Percentiles rank a stretch among this genome's conserved stretches.
Evolutionary conservation across 306 rosid genomes (phyloP).

Genomic region (Fagus sylvatica): DNA sequence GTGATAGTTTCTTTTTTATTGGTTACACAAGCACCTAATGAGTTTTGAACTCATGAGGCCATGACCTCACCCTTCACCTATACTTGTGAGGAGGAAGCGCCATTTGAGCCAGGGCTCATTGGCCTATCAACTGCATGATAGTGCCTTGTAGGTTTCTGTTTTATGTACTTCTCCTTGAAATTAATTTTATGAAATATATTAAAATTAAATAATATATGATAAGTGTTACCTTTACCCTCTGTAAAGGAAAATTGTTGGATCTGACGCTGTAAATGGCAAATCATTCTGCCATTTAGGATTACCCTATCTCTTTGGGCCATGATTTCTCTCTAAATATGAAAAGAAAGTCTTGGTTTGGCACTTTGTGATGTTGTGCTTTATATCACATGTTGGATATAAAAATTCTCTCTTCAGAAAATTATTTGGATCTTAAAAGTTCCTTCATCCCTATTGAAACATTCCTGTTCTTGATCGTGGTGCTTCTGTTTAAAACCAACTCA

Average conservation of each 20-base stretch:
- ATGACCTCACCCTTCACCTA: no score
- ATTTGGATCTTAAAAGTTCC: background rate
- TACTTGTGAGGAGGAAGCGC: no score
- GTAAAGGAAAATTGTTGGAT: background rate
- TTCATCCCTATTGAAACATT: background rate
- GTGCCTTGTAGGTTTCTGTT: background rate
- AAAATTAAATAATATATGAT: background rate
- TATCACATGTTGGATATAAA: background rate
- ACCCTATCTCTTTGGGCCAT: no score
- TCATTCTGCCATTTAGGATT: background rate
- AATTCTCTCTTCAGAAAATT: background rate
- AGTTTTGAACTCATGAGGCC: no score
- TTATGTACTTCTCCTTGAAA: background rate
- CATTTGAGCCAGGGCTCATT: no score
- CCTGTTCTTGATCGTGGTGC: background rate
- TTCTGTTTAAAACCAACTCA: no score
- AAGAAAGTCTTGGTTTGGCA: background rate
- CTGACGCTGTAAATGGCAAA: background rate
- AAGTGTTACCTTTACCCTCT: background rate
- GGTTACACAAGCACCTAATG: no score
- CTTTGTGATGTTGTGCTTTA: background rate
- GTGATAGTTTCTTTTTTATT: no score
- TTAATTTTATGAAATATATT: background rate
- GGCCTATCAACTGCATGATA: background rate
- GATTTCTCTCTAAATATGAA: background rate